Conservation (phyloP, 495 filamentous ascomycete species). For the Aspergillus wentii region DNA sequence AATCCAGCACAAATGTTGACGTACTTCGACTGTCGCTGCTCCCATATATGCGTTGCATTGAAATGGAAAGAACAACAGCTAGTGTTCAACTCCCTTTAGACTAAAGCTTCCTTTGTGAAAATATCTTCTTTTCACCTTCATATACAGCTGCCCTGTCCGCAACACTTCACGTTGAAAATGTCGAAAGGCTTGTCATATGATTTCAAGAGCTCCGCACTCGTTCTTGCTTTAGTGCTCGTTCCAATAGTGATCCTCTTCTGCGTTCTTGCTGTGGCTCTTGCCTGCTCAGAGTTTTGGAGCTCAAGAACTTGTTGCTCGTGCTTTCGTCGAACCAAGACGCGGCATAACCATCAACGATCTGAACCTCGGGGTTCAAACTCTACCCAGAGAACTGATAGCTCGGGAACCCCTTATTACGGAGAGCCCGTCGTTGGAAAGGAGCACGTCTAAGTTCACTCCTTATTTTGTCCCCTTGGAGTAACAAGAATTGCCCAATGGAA, state of each 20-base stretch:
- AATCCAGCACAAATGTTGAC: too few relatives aligned
- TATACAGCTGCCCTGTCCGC: too few relatives aligned
- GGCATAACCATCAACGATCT: too few relatives aligned
- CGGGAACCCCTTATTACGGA: neutral
- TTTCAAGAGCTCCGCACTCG: conserved; percentile 32
- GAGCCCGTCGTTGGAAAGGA: neutral
- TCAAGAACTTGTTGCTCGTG: conserved; percentile 5
- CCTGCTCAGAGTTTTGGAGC: conserved; percentile 37
- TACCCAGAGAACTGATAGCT: neutral
- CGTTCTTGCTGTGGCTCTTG: conserved; percentile 41
- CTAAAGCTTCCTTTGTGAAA: too few relatives aligned
- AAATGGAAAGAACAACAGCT: neutral
- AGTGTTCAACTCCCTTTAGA: too few relatives aligned
- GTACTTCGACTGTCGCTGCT: too few relatives aligned
- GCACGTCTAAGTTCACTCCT: neutral
- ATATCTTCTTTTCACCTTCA: too few relatives aligned
- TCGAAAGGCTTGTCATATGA: conserved; percentile 24
- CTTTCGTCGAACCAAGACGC: neutral
- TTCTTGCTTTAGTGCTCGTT: conserved; percentile 50
- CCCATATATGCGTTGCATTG: too few relatives aligned
- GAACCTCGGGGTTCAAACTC: neutral
- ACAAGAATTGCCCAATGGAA: neutral
- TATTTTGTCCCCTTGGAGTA: neutral
- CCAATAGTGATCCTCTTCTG: conserved; percentile 45
- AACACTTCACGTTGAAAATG: conserved; percentile 21